Evolutionary conservation across 305 asterid species (phyloP), one percentile per base, ranked within the genome.

Genomic region (Rubia peregrina): DNA sequence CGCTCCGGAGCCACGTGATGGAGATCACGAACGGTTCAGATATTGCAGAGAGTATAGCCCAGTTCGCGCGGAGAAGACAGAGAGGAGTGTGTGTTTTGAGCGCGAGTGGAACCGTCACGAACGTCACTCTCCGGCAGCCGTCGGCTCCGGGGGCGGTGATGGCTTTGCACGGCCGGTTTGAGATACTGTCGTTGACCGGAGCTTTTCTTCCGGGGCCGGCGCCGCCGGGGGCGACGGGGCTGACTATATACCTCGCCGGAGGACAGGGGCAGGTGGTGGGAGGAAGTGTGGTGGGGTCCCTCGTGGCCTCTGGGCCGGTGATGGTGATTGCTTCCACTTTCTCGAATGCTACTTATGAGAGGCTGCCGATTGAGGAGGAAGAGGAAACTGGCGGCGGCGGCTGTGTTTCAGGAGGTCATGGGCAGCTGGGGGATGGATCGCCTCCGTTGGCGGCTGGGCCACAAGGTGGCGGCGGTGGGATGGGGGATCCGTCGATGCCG

Each of bases 51-150:
- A 77, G 82, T 40, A 80, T 82, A 21, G 86, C 86, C 1, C 82
- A 82, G 26, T 82, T 82, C 49, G 84, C 86, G 3, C 74, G 86
- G 67, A 74, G 74, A 38, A 73, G 84, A 13, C 84, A 80, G 51
- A 73, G 80, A 57, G 86, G 86, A 9, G 86, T 82, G 14, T 82
- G 86, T 12, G 86, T 82, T 0, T 13, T 80, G 67, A 82, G 86
- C 42, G 86, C 86, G 1, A 82, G 78, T 65, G 86, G 86, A 44
- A 82, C 79, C 1, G 86, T 82, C 1, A 73, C 83, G 0, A 79
- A 82, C 71, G 86, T 82, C 36, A 82, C 86, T n/a, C 81, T 82
- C 17, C 75, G 86, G 48, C 86, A 83, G 71, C 86, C 86, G 0
- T 83, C 86, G 0, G 82, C 86, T 14, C 80, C 84, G 1, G 86